phyloP scores from a whole-genome alignment of 2,329 filamentous ascomycete species.

The Pyricularia grisea region DNA sequence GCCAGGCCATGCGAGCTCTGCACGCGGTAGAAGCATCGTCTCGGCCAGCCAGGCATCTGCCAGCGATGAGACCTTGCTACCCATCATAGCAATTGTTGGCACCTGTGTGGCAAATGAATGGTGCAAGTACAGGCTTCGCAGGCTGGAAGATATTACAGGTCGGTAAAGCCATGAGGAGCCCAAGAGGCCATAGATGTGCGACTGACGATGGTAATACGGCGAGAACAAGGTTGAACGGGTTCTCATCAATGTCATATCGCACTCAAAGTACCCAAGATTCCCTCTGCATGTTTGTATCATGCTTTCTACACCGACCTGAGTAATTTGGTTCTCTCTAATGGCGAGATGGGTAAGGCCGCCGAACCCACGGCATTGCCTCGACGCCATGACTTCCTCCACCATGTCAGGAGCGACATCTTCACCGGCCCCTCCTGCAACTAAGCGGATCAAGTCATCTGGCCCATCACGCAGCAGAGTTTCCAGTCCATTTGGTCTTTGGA shows the following conservation, averaged over 20 bases:
- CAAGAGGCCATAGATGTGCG: slow-evolving; percentile 32
- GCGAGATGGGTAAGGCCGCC: slow-evolving; percentile 47
- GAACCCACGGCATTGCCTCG: slow-evolving; percentile 15
- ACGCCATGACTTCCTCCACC: slow-evolving; percentile 10
- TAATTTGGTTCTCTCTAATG: slow-evolving; percentile 40
- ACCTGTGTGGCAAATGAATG: slow-evolving; percentile 51
- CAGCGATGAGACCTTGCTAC: slow-evolving; percentile 18
- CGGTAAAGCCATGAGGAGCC: slow-evolving; percentile 38
- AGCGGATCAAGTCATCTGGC: slow-evolving; percentile 19
- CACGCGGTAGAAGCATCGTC: slow-evolving; percentile 29
- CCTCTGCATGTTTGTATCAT: slow-evolving; percentile 33
- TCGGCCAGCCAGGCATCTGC: slow-evolving; percentile 33
- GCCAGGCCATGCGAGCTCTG: slow-evolving; percentile 29
- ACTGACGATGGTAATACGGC: slow-evolving; percentile 11
- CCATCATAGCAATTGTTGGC: slow-evolving; percentile 28
- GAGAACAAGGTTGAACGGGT: slow-evolving; percentile 5
- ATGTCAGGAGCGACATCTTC: slow-evolving; percentile 8
- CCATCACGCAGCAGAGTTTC: slow-evolving; percentile 21
- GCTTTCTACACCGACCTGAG: slow-evolving; percentile 29
- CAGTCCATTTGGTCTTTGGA: slow-evolving; percentile 24
- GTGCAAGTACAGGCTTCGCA: slow-evolving; percentile 44
- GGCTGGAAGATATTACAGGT: slow-evolving; percentile 41
- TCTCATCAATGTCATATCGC: slow-evolving; percentile 29
- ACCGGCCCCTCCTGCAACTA: slow-evolving; percentile 16
- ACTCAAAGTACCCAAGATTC: slow-evolving; percentile 42